Base-by-base conservation (phyloP, 805 yeast species). In the Teunomyces barrocoloradensis region DNA sequence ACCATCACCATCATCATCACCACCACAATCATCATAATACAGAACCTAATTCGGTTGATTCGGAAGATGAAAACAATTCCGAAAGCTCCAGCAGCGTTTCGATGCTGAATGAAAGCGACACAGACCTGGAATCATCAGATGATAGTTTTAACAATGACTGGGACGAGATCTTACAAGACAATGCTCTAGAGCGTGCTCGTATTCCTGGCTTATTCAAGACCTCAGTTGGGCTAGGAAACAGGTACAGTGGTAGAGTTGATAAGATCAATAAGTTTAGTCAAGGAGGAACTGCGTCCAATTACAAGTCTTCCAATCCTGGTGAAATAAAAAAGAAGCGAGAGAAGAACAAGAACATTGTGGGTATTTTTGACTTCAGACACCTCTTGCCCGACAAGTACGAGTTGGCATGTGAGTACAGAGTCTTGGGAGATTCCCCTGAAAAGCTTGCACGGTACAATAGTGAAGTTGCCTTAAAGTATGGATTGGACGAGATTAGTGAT, bases 361-460 rank as follows among this genome's bases (percentile, higher is more conserved):
- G 77, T 2, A 77, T 84, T 2, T 71, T 77, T 48, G 92, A 89
- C 58, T 85, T 85, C 61, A 69, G 78, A 17, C 77, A 83, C 58
- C 67, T 91, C 42, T 77, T 89, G 30, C 96, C 96, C 0, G 85
- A 90, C 13, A 82, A 85, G 52, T 75, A 79, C 63, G 85, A 85
- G 46, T 61, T 87, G 38, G 94, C 92, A 0, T 66, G 75, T 35
- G 87, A 82, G 46, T 87, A 86, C 59, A 69, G 81, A 25, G 75
- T 87, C 0, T 64, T 80, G 45, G 89, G 89, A 3, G 85, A 74
- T 29, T 56, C 81, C 1, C 86, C 94, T 0, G 84, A 79, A 43
- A 75, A 73, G 28, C 64, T 89, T 47, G 89, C 95, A 0, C 61
- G 71, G 7, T 80, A 85, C 60, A 91, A 92, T 60, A 81, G 89